These are phyloP conservation scores for Centella asiatica DNA, from an alignment of 129 eudicot genomes.

Conservation along the genomic window DNA sequence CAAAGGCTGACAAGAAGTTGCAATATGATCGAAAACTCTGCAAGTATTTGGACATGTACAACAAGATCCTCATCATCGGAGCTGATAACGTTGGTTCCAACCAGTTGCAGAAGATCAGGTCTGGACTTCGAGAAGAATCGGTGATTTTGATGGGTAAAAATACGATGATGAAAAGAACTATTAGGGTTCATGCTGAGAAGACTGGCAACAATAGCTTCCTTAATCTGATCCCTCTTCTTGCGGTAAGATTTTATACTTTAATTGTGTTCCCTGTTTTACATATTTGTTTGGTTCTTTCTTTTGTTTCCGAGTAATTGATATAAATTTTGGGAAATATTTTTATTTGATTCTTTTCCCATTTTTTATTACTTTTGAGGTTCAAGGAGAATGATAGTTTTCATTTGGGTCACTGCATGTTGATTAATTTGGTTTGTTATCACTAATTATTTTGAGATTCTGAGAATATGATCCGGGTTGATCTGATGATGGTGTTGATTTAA, in stretches of 20 bases:
- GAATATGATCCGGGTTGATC: too few relatives aligned
- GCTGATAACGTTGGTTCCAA: conserved; percentile 62
- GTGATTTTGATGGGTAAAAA: conserved; percentile 58
- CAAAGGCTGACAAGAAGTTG: conserved; percentile 38
- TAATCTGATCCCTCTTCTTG: conserved; percentile 37
- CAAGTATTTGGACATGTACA: conserved; percentile 38
- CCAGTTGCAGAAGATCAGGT: conserved; percentile 47
- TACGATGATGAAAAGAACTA: conserved; percentile 49
- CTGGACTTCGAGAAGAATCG: conserved; percentile 51
- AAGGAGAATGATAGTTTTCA: not conserved
- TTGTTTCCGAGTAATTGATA: not conserved
- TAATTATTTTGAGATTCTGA: not conserved
- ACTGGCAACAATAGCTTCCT: conserved; percentile 29
- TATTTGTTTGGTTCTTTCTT: not conserved
- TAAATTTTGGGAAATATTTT: not conserved
- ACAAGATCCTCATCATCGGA: conserved; percentile 37
- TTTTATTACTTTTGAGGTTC: not conserved
- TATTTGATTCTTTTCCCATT: not conserved
- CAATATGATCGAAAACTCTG: conserved; percentile 38
- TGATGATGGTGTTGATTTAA: not conserved
- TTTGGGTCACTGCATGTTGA: too few relatives aligned
- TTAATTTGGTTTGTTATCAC: too few relatives aligned
- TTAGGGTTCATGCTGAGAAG: conserved; percentile 40
- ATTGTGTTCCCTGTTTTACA: not conserved
- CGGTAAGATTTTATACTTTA: conserved; percentile 18